These are phyloP conservation scores for Fagopyrum tataricum DNA, from an alignment of 148 eudicot species.

Conservation along the genomic window DNA sequence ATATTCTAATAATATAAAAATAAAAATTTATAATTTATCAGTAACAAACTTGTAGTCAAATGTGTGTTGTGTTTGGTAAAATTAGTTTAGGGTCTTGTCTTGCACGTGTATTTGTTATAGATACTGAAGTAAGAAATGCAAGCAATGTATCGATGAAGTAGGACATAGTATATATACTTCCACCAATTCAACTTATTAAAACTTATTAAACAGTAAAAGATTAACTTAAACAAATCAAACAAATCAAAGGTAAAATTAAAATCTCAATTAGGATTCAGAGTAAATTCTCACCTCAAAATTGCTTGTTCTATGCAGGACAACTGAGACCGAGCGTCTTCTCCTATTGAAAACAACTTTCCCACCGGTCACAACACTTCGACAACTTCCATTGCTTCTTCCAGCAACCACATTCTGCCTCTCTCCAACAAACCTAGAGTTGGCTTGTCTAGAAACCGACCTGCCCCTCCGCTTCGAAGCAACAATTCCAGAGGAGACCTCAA, in stretches of 20 bases:
- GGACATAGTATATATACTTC: no score
- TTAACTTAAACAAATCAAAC: constrained; percentile 6
- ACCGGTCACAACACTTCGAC: constrained; percentile 10
- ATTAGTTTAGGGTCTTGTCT: no score
- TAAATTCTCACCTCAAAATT: no score
- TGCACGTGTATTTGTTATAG: not conserved
- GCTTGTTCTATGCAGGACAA: no score
- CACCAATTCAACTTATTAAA: no score
- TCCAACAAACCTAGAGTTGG: constrained; percentile 24
- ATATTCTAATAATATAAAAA: no score
- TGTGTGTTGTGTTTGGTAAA: no score
- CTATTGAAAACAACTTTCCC: constrained; percentile 29
- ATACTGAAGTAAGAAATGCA: not conserved
- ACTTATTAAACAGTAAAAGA: no score
- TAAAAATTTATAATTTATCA: no score
- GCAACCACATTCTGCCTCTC: constrained; percentile 17
- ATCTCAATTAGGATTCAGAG: not conserved
- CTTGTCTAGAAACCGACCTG: constrained; percentile 64
- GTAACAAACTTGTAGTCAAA: no score
- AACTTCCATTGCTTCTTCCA: not conserved
- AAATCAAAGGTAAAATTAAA: constrained; percentile 10
- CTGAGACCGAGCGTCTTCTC: no score
- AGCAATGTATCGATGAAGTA: not conserved
- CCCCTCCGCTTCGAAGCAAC: constrained; percentile 41
- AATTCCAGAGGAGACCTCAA: no score